phyloP scores from a whole-genome alignment of 2,329 filamentous ascomycete species.

The Neofusicoccum kwambonambiense region DNA sequence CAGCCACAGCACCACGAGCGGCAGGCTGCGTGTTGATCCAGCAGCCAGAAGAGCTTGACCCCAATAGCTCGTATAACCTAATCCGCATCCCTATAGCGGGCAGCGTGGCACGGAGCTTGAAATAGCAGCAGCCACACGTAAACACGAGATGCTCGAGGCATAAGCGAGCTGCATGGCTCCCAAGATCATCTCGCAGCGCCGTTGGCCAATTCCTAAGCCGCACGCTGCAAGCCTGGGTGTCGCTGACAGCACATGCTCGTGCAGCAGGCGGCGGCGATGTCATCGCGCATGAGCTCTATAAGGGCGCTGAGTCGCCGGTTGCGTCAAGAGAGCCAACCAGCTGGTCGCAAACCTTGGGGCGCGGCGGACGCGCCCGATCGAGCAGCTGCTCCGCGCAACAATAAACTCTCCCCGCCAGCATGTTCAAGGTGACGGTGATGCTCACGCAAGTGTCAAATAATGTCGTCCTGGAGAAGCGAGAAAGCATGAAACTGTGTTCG shows the following conservation, averaged over 20 bases:
- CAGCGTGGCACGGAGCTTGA: background rate
- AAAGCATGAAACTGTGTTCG: background rate
- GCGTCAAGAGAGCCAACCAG: background rate
- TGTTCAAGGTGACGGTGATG: background rate
- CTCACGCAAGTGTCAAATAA: background rate
- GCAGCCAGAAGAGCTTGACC: background rate
- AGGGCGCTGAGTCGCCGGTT: background rate
- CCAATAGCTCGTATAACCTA: background rate
- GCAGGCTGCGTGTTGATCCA: background rate
- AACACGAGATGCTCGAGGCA: background rate
- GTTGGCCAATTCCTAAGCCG: constrained; percentile 9
- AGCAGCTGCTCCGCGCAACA: background rate
- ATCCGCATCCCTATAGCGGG: background rate
- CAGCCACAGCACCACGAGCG: background rate
- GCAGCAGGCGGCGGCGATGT: background rate
- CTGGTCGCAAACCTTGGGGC: background rate
- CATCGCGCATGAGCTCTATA: background rate
- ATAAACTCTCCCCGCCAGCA: background rate
- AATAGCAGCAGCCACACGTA: background rate
- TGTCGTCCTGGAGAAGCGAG: background rate
- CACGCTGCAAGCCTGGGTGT: background rate
- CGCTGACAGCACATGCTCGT: background rate
- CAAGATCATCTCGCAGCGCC: background rate
- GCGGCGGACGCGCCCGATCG: background rate
- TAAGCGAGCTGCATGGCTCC: constrained; percentile 2